Base-by-base conservation (phyloP, 176 grass and related monocot species). In the Hyparrhenia diplandra region DNA sequence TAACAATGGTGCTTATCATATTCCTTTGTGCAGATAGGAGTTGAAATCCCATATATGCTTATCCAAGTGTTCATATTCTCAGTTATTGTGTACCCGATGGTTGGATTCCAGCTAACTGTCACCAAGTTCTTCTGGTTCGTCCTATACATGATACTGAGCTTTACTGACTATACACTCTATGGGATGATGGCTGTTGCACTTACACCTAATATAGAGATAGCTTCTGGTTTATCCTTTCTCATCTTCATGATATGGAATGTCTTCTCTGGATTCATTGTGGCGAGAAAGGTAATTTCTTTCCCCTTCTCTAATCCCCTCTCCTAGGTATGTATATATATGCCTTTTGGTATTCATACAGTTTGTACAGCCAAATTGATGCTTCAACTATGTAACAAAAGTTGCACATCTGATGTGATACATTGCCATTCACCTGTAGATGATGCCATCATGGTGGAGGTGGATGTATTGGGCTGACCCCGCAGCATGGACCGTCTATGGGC, bases 181-280 rank as follows among this genome's bases (percentile, higher is more conserved):
- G 91, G 91, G 78, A 93, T 93, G 91, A 85, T 93, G 87, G 82
- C 91, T 17, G 91, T 93, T 5, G 91, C 91, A 64, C 54, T 93
- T 34, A 87, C 88, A 59, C 91, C 91, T 7, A 93, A 85, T 74
- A 36, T 67, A 67, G 91, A 93, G 71, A 93, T 93, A 82, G 91
- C 91, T 14, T 70, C 82, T 8, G 80, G 82, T 13, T n/a, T 93
- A 37, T 90, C 91, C n/a, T 93, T 93, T 55, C 78, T 88, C 65
- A 85, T 93, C 24, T 93, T 90, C 80, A 79, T 93, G 20, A 73
- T 93, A 52, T 93, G 91, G 91, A 93, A 93, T 30, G 35, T 93
- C 62, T 93, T 93, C 64, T 93, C 91, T 1, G 88, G 91, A 28
- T 88, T 93, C 88, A 71, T 90, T 75, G 16, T 93, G 6, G 49